Percentiles rank a stretch among this genome's conserved stretches.
Evolutionary conservation across 2,329 filamentous ascomycete species (phyloP).

Genomic region (Colletotrichum sp.): DNA sequence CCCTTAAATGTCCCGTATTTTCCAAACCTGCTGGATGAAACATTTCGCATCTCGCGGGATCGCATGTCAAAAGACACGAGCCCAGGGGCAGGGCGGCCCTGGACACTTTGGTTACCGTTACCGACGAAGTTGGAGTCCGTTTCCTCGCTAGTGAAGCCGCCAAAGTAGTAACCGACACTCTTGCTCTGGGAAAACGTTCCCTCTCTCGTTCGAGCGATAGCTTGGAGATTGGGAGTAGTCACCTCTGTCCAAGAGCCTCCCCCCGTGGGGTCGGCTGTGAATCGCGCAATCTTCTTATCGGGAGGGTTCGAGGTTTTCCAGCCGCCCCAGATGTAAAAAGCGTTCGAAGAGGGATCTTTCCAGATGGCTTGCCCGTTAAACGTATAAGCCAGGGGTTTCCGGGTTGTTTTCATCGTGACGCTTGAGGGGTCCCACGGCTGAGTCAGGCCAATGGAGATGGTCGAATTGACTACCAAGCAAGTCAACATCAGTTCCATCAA

Average conservation of each 20-base stretch:
- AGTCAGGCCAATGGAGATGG: neutral
- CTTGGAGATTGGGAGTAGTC: neutral
- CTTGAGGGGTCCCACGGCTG: neutral
- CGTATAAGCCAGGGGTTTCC: fast-evolving
- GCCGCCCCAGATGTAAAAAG: neutral
- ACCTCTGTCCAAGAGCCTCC: fast-evolving
- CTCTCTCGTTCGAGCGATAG: neutral
- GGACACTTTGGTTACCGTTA: fast-evolving
- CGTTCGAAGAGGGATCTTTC: fast-evolving
- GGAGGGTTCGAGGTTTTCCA: fast-evolving
- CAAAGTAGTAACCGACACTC: neutral
- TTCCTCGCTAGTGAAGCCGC: neutral
- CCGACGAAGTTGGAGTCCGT: neutral
- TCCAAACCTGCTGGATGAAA: neutral
- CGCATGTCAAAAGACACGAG: neutral
- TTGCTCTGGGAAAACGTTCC: neutral
- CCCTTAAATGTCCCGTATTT: neutral
- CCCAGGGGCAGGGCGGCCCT: no score
- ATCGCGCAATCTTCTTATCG: neutral
- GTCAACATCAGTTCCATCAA: fast-evolving
- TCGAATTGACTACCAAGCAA: neutral
- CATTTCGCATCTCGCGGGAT: neutral
- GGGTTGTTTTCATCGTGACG: neutral
- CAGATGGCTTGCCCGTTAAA: neutral
- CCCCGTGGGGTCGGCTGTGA: fast-evolving